Percentiles rank a stretch among this genome's conserved stretches.
Evolutionary conservation across 768 basidiomycete genomes (phyloP).

Genomic region (Termitomyces eurrhizus): DNA sequence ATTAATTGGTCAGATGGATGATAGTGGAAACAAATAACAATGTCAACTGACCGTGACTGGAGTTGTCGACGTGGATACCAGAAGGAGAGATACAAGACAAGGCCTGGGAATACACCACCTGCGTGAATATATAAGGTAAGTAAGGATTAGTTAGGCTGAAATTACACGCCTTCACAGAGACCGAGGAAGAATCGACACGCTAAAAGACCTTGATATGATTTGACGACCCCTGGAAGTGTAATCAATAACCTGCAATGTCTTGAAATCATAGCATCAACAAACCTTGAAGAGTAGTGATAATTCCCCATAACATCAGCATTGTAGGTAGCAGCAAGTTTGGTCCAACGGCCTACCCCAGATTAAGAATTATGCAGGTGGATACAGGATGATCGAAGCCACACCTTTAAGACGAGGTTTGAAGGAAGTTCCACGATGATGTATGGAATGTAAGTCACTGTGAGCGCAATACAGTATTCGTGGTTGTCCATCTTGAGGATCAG

Average conservation of each 20-base stretch:
- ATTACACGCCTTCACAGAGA: slow-evolving; percentile 38
- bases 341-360: not conserved
- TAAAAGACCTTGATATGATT: slow-evolving; percentile 38
- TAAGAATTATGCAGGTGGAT: not conserved
- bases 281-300: slow-evolving; percentile 63
- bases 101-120: slow-evolving; percentile 58
- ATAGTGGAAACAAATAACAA: slow-evolving; percentile 2
- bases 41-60: slow-evolving; percentile 34
- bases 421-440: slow-evolving; percentile 2
- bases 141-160: not conserved
- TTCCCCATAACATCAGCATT: slow-evolving; percentile 65
- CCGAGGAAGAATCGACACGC: slow-evolving; percentile 51
- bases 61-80: slow-evolving; percentile 51
- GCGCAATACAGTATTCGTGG: not conserved
- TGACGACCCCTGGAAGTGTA: slow-evolving; percentile 38
- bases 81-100: slow-evolving; percentile 53
- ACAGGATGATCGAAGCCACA: not conserved
- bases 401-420: slow-evolving; percentile 1
- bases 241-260: not conserved
- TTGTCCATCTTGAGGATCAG: slow-evolving; percentile 3
- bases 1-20: slow-evolving; percentile 32
- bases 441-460: not conserved
- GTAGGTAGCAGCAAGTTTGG: slow-evolving; percentile 31
- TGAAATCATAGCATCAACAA: not conserved
- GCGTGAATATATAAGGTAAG: not conserved